phyloP scores from a whole-genome alignment of 495 filamentous ascomycete species.

The Trichoderma reesei region DNA sequence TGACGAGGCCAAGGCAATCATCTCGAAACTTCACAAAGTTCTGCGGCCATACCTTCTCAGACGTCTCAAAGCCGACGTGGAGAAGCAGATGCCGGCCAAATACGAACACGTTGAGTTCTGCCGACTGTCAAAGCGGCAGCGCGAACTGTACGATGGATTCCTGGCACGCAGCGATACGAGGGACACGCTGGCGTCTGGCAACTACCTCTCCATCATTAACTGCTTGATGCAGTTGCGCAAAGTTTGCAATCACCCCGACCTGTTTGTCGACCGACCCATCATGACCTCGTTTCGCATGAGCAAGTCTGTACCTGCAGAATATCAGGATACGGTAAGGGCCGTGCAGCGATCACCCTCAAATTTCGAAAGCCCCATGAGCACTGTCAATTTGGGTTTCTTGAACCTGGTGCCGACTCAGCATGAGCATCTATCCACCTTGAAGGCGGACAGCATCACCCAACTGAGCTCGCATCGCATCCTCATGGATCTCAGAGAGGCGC shows the following conservation, averaged over 20 bases:
- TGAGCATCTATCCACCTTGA: constrained; percentile 52
- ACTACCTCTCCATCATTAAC: constrained; percentile 96
- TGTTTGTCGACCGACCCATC: constrained; percentile 97
- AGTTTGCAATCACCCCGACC: constrained; percentile 97
- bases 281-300: constrained; percentile 94
- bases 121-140: constrained; percentile 84
- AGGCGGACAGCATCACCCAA: constrained; percentile 51
- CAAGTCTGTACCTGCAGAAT: constrained; percentile 69
- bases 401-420: constrained; percentile 69
- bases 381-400: constrained; percentile 64
- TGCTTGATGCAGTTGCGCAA: constrained; percentile 97
- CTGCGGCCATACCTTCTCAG: constrained; percentile 87
- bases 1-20: constrained; percentile 77
- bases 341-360: constrained; percentile 55
- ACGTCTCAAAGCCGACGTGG: constrained; percentile 91
- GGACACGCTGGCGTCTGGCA: constrained; percentile 82
- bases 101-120: constrained; percentile 96
- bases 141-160: constrained; percentile 94
- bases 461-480: constrained; percentile 55
- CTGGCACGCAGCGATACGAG: constrained; percentile 87
- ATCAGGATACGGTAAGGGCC: constrained; percentile 62
- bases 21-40: constrained; percentile 85
- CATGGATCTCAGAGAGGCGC: constrained; percentile 51
- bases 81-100: constrained; percentile 98
- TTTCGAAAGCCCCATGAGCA: constrained; percentile 51